Base-by-base conservation (phyloP, 2,329 filamentous ascomycete genomes). In the Diaporthe citri region DNA sequence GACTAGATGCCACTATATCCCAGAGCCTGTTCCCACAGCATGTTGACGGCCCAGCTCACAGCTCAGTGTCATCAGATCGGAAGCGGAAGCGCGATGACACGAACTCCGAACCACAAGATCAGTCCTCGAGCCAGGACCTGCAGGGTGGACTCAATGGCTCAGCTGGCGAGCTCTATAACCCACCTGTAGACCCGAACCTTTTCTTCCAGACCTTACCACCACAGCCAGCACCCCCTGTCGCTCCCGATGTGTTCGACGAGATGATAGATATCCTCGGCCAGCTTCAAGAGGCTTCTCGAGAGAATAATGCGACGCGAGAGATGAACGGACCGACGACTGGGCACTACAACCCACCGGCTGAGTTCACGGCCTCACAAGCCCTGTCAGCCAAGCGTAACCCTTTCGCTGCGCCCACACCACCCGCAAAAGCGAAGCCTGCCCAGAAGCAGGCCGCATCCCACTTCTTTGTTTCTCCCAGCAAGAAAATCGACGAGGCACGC, bases 301-400 rank as follows among this genome's bases (percentile, higher is more conserved):
- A 72, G 46, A 48, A 72, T n/a, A 25, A 60, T 22, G 57, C 48
- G 17, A 31, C 57, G 20, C 46, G 59, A 43, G 70, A 72, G 3
- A 34, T 64, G 46, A 31, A 15, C n/a, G 70, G 56, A 20, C 77
- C 85, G 87, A 74, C 87, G 86, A 52, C 84, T 84, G 41, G 81
- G 85, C 80, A 83, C 84, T 81, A 80, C 83, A 83, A 81, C 75
- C 85, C 80, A 78, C 82, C 80, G 81, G 81, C 80, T 82, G 77
- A 81, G 81, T 25, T 41, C 46, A 52, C 22, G 28, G 31, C 25
- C 48, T 22, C 48, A 41, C 48, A 57, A 17, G 59, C 31, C 22
- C 46, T 72, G n/a, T 46, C 43, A 4, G 41, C 52, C 48, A 72
- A 56, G 51, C 48, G 69, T 5, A 66, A 66, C 39, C 48, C 59